A percentile compares a stretch with the other conserved stretches of the same genome.
These are phyloP conservation scores for Colletotrichum truncatum DNA, from an alignment of 2,329 filamentous ascomycete genomes.

Conservation along the genomic window DNA sequence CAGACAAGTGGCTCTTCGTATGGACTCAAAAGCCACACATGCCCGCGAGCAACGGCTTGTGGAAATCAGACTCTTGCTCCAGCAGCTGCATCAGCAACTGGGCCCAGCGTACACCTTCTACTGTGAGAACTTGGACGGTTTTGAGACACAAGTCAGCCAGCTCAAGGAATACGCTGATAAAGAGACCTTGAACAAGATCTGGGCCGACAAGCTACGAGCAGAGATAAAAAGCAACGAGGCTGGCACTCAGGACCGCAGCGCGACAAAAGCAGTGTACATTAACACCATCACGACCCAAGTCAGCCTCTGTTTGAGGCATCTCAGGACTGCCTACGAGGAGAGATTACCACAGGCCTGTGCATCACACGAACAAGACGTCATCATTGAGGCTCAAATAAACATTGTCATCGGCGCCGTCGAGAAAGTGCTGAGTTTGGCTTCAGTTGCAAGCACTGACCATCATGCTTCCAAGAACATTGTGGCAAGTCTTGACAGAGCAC, in stretches of 20 bases:
- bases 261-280: background rate
- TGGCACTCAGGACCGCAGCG: background rate
- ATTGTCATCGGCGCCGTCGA: slow-evolving; percentile 10
- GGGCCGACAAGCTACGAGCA: slow-evolving; percentile 8
- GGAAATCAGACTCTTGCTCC: slow-evolving; percentile 6
- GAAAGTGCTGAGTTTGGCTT: background rate
- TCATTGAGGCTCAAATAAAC: background rate
- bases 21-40: background rate
- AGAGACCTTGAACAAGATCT: slow-evolving; percentile 5
- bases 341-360: background rate
- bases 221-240: background rate
- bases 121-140: background rate
- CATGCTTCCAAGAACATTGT: background rate
- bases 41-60: slow-evolving; percentile 4
- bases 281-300: background rate
- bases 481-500: background rate
- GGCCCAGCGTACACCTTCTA: slow-evolving; percentile 12
- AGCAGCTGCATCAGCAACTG: slow-evolving; percentile 7
- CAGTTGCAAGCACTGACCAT: background rate
- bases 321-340: background rate
- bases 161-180: background rate
- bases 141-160: background rate
- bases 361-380: background rate
- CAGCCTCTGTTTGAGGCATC: slow-evolving; percentile 3
- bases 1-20: too few relatives aligned